Percentiles rank a stretch among this genome's conserved stretches.
Conservation (phyloP, 2,329 filamentous ascomycete species). For the Neofusicoccum ribis region DNA sequence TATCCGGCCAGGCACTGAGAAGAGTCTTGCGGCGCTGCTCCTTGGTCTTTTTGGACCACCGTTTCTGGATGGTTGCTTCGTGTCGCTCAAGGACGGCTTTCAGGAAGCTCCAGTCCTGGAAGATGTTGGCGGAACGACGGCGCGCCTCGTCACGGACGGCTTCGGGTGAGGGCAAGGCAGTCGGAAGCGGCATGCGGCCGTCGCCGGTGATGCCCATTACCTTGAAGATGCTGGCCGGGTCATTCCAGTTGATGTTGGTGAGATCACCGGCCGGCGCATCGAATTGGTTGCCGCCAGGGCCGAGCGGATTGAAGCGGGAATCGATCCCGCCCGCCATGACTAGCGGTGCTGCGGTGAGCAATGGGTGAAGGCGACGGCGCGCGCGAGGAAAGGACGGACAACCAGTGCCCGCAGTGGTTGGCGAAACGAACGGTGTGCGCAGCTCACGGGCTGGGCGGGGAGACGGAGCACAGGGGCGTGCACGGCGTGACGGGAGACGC, state of each 20-base stretch:
- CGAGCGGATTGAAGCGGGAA: neutral
- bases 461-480: too few relatives aligned
- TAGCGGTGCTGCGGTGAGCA: neutral
- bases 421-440: too few relatives aligned
- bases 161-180: slow-evolving; percentile 22
- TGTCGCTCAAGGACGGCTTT: slow-evolving; percentile 51
- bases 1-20: slow-evolving; percentile 51
- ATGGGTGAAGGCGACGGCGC: too few relatives aligned
- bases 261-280: neutral
- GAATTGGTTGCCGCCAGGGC: neutral
- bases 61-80: slow-evolving; percentile 52
- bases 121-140: slow-evolving; percentile 32
- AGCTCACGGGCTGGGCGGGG: too few relatives aligned
- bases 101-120: slow-evolving; percentile 38
- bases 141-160: slow-evolving; percentile 27
- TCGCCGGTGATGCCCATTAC: neutral
- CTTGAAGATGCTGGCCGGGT: neutral
- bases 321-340: slow-evolving; percentile 1
- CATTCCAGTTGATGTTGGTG: neutral
- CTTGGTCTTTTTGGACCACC: slow-evolving; percentile 57
- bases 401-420: too few relatives aligned
- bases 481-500: neutral
- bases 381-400: too few relatives aligned
- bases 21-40: slow-evolving; percentile 50
- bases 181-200: slow-evolving; percentile 9